These are phyloP conservation scores for Salix koriyanagi DNA, from an alignment of 345 rosid genomes.

Conservation along the genomic window DNA sequence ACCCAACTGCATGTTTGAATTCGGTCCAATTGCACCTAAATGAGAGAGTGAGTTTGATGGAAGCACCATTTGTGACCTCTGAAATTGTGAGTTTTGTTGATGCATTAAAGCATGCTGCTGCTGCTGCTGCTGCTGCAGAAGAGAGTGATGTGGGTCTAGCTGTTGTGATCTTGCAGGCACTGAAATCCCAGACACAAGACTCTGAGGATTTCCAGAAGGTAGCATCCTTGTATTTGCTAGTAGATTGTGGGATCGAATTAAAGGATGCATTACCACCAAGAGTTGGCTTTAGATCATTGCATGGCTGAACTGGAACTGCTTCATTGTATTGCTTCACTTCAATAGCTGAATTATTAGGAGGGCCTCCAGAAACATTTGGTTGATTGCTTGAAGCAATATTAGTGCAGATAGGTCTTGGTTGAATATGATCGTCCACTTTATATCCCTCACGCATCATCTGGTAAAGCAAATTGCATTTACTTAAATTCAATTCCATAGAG, in stretches of 20 bases:
- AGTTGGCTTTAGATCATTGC: slow-evolving; percentile 49
- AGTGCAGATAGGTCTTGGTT: slow-evolving; percentile 43
- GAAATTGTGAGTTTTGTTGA: slow-evolving; percentile 69
- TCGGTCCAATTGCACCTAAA: slow-evolving; percentile 57
- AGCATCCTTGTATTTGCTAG: slow-evolving; percentile 60
- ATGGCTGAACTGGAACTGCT: slow-evolving; percentile 48
- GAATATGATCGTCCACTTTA: slow-evolving; percentile 49
- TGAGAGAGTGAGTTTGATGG: slow-evolving; percentile 57
- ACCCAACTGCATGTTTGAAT: slow-evolving; percentile 64
- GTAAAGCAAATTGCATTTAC: slow-evolving; percentile 21
- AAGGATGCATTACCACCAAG: slow-evolving; percentile 43
- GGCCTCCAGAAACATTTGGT: slow-evolving; percentile 39
- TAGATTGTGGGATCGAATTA: slow-evolving; percentile 44
- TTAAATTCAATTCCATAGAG: slow-evolving; percentile 10
- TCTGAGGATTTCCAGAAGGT: slow-evolving; percentile 72
- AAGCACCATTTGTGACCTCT: slow-evolving; percentile 63
- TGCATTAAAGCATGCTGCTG: slow-evolving; percentile 53
- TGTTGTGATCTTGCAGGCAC: slow-evolving; percentile 61
- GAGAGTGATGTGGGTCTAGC: slow-evolving; percentile 49
- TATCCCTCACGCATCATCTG: slow-evolving; percentile 76
- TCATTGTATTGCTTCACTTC: slow-evolving; percentile 63
- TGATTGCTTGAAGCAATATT: slow-evolving; percentile 50
- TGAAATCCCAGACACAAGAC: slow-evolving; percentile 55
- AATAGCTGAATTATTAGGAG: slow-evolving; percentile 45
- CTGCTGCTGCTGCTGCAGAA: slow-evolving; percentile 38